Conservation (phyloP, 2,329 filamentous ascomycete species). For the Mycosphaerella arachidis region DNA sequence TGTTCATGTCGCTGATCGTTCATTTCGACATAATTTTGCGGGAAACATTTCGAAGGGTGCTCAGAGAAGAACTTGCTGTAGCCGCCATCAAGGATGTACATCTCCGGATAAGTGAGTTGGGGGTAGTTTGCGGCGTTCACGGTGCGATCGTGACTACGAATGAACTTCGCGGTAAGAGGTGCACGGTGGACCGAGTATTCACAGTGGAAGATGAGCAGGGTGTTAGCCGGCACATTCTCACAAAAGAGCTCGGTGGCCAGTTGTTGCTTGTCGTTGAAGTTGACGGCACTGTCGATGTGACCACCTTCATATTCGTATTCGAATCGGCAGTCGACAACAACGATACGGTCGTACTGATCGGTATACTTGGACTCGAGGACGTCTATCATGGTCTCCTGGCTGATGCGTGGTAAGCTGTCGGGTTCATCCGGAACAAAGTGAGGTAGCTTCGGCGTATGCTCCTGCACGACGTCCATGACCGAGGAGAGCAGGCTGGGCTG, state of each 20-base stretch:
- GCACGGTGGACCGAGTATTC: conserved; percentile 97
- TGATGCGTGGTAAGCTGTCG: conserved; percentile 85
- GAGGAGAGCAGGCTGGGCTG: conserved; percentile 53
- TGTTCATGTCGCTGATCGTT: conserved; percentile 83
- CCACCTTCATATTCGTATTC: conserved; percentile 98
- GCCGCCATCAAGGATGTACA: conserved; percentile 94
- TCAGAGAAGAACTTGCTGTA: conserved; percentile 89
- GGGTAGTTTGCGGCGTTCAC: conserved; percentile 85
- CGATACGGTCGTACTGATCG: conserved; percentile 69
- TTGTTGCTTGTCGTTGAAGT: conserved; percentile 94
- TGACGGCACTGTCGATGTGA: conserved; percentile 88
- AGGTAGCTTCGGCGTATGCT: conserved; percentile 69
- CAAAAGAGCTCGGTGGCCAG: conserved; percentile 73
- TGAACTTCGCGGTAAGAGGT: conserved; percentile 90
- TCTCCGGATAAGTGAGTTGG: conserved; percentile 85
- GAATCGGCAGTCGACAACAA: conserved; percentile 94
- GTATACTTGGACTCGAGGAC: conserved; percentile 81
- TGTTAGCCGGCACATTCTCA: conserved; percentile 57
- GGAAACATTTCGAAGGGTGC: conserved; percentile 76
- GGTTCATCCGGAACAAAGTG: conserved; percentile 76
- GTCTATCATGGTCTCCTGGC: conserved; percentile 74
- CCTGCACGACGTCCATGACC: conserved; percentile 78
- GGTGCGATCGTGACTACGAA: conserved; percentile 82
- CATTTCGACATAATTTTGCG: conserved; percentile 97
- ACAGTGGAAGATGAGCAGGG: conserved; percentile 89